A percentile compares a stretch with the other conserved stretches of the same genome.
These are phyloP conservation scores for Durotheca rogersii DNA, from an alignment of 495 filamentous ascomycete species.

Conservation along the genomic window DNA sequence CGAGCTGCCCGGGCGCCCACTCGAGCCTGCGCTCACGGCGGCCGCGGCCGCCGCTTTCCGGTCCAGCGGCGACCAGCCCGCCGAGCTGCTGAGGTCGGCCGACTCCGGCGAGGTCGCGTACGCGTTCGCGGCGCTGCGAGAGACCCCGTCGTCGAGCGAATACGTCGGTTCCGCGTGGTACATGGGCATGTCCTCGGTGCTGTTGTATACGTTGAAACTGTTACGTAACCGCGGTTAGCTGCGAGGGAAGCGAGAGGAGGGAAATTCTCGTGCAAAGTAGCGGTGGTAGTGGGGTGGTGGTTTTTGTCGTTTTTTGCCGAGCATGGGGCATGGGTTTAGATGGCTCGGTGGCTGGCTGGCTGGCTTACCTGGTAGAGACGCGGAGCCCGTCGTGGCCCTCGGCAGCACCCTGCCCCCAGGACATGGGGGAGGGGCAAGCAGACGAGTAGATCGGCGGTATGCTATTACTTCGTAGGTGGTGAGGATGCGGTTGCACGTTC, in stretches of 20 bases:
- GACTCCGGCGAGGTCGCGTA: slow-evolving; percentile 36
- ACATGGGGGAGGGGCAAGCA: slow-evolving; percentile 26
- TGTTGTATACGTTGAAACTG: slow-evolving; percentile 32
- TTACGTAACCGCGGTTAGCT: slow-evolving; percentile 10
- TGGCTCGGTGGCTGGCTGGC: too few relatives aligned
- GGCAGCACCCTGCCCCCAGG: slow-evolving; percentile 27
- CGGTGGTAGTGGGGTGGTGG: too few relatives aligned
- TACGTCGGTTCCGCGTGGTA: slow-evolving; percentile 34
- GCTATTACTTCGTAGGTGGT: slow-evolving; percentile 33
- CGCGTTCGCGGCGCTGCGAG: slow-evolving; percentile 24
- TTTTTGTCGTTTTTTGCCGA: too few relatives aligned
- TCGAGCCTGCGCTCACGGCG: too few relatives aligned
- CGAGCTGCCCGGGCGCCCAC: slow-evolving; percentile 25
- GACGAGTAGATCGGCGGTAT: slow-evolving; percentile 31
- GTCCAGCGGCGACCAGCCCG: slow-evolving; percentile 32
- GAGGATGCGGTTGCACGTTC: slow-evolving; percentile 20
- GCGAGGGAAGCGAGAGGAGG: neutral
- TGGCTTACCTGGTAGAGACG: slow-evolving; percentile 29
- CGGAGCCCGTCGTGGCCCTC: slow-evolving; percentile 27
- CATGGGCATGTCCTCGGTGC: slow-evolving; percentile 28
- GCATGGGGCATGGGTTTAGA: too few relatives aligned
- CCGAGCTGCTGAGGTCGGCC: slow-evolving; percentile 28
- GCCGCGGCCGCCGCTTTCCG: too few relatives aligned
- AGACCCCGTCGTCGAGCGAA: slow-evolving; percentile 29
- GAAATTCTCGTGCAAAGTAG: neutral